A percentile compares a stretch with the other conserved stretches of the same genome.
These are phyloP conservation scores for Sphagnum fallax DNA, from an alignment of 228 moss, liverwort and hornwort genomes.

Conservation along the genomic window DNA sequence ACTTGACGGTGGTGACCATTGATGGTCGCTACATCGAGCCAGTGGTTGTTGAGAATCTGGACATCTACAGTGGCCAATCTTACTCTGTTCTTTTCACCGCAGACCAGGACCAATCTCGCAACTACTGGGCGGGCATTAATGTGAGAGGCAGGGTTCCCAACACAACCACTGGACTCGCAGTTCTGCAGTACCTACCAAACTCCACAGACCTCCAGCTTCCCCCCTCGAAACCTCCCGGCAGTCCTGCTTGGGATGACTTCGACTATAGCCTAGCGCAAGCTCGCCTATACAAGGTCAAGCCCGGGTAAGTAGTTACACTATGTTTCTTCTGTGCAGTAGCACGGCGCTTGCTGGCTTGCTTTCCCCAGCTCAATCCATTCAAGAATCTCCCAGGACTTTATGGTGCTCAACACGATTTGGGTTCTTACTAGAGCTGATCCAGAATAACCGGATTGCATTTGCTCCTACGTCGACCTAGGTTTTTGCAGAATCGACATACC, in stretches of 20 bases:
- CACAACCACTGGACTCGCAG: conserved; percentile 35
- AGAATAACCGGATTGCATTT: no score
- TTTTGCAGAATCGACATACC: no score
- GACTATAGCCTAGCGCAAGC: conserved; percentile 18
- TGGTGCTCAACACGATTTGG: no score
- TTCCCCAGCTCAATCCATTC: no score
- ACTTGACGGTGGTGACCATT: conserved; percentile 35
- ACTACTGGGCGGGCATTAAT: conserved; percentile 51
- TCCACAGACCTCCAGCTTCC: conserved; percentile 2
- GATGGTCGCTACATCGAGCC: conserved; percentile 46
- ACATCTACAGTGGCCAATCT: conserved; percentile 39
- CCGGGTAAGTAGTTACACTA: neutral
- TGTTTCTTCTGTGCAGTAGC: no score
- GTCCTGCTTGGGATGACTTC: conserved; percentile 36
- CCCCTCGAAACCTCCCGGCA: conserved; percentile 11
- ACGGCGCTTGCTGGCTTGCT: no score
- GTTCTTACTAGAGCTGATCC: no score
- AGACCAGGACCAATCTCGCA: conserved; percentile 20
- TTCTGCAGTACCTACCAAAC: conserved; percentile 36
- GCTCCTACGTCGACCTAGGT: no score
- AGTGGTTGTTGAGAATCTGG: conserved; percentile 27
- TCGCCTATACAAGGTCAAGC: conserved; percentile 8
- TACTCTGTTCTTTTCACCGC: conserved; percentile 43
- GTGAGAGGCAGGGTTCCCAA: conserved; percentile 24
- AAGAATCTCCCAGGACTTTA: no score